phyloP scores from a whole-genome alignment of 2,329 filamentous ascomycete genomes.

The Whalleya microplaca region DNA sequence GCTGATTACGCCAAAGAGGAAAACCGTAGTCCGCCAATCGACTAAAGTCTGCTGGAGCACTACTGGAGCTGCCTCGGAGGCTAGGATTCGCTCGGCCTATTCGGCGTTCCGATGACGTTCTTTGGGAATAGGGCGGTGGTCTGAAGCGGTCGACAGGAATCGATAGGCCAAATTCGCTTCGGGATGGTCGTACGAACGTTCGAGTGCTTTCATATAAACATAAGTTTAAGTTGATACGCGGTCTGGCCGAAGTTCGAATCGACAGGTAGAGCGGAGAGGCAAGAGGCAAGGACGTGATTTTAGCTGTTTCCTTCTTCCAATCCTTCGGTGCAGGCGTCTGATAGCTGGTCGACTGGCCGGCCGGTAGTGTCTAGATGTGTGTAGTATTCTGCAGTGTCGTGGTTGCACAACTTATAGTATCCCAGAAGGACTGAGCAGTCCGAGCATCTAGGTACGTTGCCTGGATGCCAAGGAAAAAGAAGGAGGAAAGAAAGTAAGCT shows the following conservation, averaged over 20 bases:
- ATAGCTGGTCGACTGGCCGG: slow-evolving; percentile 8
- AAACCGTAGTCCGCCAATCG: slow-evolving; percentile 8
- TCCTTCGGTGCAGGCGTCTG: slow-evolving; percentile 32
- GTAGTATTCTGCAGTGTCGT: slow-evolving; percentile 21
- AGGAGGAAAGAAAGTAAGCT: slow-evolving; percentile 9
- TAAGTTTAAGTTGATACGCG: slow-evolving; percentile 2
- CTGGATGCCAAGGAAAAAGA: slow-evolving; percentile 27
- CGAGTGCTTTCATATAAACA: background rate
- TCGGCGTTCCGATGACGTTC: slow-evolving; percentile 24
- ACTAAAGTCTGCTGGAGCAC: slow-evolving; percentile 1
- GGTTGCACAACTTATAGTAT: slow-evolving; percentile 21
- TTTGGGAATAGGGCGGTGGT: slow-evolving; percentile 1
- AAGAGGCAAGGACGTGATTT: slow-evolving; percentile 11
- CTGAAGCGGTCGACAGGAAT: slow-evolving; percentile 4
- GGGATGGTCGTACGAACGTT: slow-evolving; percentile 1
- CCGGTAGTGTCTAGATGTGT: slow-evolving; percentile 16
- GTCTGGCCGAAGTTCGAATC: slow-evolving; percentile 17
- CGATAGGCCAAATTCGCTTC: slow-evolving; percentile 9
- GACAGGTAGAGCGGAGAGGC: slow-evolving; percentile 1
- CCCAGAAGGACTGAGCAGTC: slow-evolving; percentile 11
- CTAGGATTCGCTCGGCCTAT: slow-evolving; percentile 26
- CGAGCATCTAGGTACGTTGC: slow-evolving; percentile 21
- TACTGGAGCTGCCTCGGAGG: slow-evolving; percentile 13
- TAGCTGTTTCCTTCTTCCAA: slow-evolving; percentile 34
- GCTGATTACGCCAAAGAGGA: slow-evolving; percentile 9